Evolutionary conservation across 2,329 filamentous ascomycete species (phyloP).

Genomic region (Exophiala phaeomuriformis): DNA sequence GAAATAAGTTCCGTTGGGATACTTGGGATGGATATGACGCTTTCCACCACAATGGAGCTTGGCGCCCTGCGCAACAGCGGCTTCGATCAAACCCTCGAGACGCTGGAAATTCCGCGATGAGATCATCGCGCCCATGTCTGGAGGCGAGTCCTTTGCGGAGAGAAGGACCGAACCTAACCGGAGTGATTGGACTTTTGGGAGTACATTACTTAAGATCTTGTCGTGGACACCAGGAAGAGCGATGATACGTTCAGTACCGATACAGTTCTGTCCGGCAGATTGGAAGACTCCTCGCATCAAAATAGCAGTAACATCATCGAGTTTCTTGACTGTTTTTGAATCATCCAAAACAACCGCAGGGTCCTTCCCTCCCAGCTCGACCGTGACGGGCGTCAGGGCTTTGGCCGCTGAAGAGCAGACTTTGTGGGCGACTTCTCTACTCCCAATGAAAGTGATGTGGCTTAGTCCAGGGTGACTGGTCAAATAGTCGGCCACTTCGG

Average conservation of each 20-base stretch:
- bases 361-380: constrained; percentile 93
- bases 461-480: constrained; percentile 77
- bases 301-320: constrained; percentile 69
- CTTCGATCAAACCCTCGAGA: constrained; percentile 67
- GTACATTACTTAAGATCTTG: constrained; percentile 60
- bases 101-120: constrained; percentile 67
- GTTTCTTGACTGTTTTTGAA: constrained; percentile 47
- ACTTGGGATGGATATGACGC: constrained; percentile 61
- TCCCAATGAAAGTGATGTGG: constrained; percentile 95
- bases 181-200: constrained; percentile 65
- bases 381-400: constrained; percentile 75
- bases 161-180: constrained; percentile 65
- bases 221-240: constrained; percentile 70
- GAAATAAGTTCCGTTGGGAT: constrained; percentile 85
- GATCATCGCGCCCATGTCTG: constrained; percentile 83
- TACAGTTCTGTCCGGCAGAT: constrained; percentile 84
- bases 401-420: constrained; percentile 82
- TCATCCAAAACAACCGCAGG: constrained; percentile 85
- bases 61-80: constrained; percentile 73
- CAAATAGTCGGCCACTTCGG: constrained; percentile 68
- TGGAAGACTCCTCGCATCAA: constrained; percentile 92
- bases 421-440: constrained; percentile 73
- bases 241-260: constrained; percentile 90
- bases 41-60: constrained; percentile 73
- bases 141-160: constrained; percentile 29